Evolutionary conservation across 257 asterid genomes (phyloP).

Genomic region (Oldenlandia corymbosa): DNA sequence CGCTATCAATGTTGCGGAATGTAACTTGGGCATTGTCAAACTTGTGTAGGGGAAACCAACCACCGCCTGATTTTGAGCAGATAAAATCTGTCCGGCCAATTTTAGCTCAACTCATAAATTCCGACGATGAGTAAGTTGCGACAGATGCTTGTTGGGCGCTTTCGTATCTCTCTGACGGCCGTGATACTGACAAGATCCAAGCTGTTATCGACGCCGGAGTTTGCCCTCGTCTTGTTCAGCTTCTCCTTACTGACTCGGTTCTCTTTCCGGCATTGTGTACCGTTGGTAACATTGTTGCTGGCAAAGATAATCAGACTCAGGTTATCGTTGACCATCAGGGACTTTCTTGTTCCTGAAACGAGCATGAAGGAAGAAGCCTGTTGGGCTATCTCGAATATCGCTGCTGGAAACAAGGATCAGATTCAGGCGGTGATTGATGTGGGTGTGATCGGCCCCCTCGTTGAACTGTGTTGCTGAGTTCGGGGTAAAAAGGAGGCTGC

Average conservation of each 20-base stretch:
- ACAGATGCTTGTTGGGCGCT: slow-evolving; percentile 97
- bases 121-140: slow-evolving; percentile 74
- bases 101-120: slow-evolving; percentile 56
- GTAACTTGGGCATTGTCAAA: no score
- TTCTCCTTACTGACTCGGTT: slow-evolving; percentile 56
- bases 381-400: slow-evolving; percentile 83
- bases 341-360: slow-evolving; percentile 54
- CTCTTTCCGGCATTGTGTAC: slow-evolving; percentile 85
- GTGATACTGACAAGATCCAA: slow-evolving; percentile 71
- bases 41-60: no score
- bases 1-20: no score
- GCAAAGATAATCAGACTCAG: slow-evolving; percentile 83
- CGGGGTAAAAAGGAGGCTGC: slow-evolving; percentile 86
- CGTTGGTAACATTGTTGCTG: slow-evolving; percentile 86
- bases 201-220: slow-evolving; percentile 85
- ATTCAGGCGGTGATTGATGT: slow-evolving; percentile 72
- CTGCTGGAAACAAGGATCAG: slow-evolving; percentile 73
- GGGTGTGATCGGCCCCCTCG: slow-evolving; percentile 52
- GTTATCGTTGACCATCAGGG: slow-evolving; percentile 53
- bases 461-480: slow-evolving; percentile 68
- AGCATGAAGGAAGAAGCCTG: slow-evolving; percentile 86
- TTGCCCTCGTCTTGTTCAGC: slow-evolving; percentile 79
- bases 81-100: slow-evolving; percentile 64
- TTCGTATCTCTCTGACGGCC: slow-evolving; percentile 84
- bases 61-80: slow-evolving; percentile 40